Conservation (phyloP, 208 protist genomes). For the Angomonas deanei region DNA sequence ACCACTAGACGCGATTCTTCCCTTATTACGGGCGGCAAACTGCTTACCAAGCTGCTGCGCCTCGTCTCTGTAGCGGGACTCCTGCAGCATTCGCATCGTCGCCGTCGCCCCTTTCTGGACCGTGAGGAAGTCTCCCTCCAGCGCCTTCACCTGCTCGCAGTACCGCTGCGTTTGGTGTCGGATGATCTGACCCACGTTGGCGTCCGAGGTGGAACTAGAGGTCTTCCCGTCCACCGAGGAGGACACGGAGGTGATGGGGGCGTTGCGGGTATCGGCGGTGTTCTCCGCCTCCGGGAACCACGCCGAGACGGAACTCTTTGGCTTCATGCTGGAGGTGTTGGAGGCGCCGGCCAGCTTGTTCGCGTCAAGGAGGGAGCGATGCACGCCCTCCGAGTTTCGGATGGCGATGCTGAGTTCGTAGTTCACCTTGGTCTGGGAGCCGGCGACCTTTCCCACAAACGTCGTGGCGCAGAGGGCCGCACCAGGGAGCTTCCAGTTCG, state of each 20-base stretch:
- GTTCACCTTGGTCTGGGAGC: conserved; percentile 62
- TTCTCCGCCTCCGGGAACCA: conserved; percentile 58
- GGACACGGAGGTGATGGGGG: conserved; percentile 42
- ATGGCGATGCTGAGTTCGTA: conserved; percentile 76
- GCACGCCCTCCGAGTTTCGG: conserved; percentile 66
- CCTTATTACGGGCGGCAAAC: conserved; percentile 76
- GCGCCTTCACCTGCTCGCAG: conserved; percentile 55
- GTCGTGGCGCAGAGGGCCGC: conserved; percentile 55
- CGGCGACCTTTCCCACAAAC: conserved; percentile 72
- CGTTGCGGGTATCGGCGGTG: conserved; percentile 8
- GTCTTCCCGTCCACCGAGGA: conserved; percentile 71
- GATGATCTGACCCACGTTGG: conserved; percentile 58
- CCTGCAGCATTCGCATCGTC: conserved; percentile 76
- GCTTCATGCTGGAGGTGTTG: conserved; percentile 22
- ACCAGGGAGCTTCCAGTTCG: conserved; percentile 71
- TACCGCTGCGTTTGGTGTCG: conserved; percentile 65
- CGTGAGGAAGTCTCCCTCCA: conserved; percentile 60
- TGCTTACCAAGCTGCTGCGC: conserved; percentile 65
- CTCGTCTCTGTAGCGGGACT: conserved; percentile 57
- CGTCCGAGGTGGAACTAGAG: conserved; percentile 58
- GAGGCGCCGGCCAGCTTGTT: conserved; percentile 65
- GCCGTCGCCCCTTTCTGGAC: conserved; percentile 69
- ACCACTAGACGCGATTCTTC: conserved; percentile 42
- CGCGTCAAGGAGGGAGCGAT: conserved; percentile 62
- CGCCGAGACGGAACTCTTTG: conserved; percentile 29